Conservation (phyloP, 2,329 filamentous ascomycete species). For the Paecilomyces sp. region DNA sequence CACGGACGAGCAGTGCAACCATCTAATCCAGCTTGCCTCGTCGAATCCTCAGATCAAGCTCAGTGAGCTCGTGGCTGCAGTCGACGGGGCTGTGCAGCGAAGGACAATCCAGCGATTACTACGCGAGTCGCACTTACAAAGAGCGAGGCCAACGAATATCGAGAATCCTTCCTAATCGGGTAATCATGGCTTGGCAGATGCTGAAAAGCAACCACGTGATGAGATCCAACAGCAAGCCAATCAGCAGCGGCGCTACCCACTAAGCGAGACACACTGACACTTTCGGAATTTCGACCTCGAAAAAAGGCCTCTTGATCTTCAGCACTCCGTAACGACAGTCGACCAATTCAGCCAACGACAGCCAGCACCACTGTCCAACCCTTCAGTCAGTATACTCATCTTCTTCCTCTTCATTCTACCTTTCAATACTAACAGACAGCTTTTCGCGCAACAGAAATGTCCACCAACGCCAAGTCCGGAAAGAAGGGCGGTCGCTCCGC, state of each 20-base stretch:
- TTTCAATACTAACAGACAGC: constrained; percentile 14
- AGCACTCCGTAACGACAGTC: constrained; percentile 16
- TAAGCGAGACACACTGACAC: constrained; percentile 31
- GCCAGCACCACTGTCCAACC: constrained; percentile 24
- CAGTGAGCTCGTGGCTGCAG: too few species aligned
- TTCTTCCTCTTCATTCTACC: constrained; percentile 5
- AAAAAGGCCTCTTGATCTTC: constrained; percentile 20
- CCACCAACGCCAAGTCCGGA: constrained; percentile 55
- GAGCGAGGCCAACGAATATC: too few species aligned
- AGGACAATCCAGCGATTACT: too few species aligned
- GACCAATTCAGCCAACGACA: constrained; percentile 32
- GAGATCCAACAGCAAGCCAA: constrained; percentile 12
- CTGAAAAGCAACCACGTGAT: neutral
- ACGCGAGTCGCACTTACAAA: too few species aligned
- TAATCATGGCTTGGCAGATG: too few species aligned
- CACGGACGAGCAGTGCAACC: too few species aligned
- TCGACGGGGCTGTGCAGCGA: too few species aligned
- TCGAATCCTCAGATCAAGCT: too few species aligned
- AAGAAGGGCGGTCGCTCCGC: constrained; percentile 77
- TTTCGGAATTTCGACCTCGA: constrained; percentile 19
- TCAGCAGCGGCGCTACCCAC: constrained; percentile 11
- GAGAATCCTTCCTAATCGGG: too few species aligned
- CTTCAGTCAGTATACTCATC: constrained; percentile 25
- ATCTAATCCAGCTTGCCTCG: too few species aligned
- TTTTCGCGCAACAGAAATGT: constrained; percentile 50